Evolutionary conservation across 805 yeast genomes (phyloP), one percentile per base, ranked within the genome.

Genomic region (Candida oleophila): DNA sequence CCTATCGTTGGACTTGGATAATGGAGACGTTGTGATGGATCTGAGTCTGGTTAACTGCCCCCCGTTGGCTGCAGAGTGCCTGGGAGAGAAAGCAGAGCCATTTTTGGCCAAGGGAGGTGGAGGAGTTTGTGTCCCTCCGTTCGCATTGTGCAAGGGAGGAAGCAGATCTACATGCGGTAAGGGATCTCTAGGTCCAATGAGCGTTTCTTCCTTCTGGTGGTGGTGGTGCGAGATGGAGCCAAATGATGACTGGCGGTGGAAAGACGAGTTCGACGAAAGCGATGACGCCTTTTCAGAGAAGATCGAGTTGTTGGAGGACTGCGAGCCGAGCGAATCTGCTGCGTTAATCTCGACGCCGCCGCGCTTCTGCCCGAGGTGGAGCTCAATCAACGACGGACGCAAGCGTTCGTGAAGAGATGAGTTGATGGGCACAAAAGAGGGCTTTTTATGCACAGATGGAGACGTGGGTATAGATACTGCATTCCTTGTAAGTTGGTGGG

Each of bases 231-330:
- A 57, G 28, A 63, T 54, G 22, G 66, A 60, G 3, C 70, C 70
- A 48, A 62, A 61, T 22, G 64, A 59, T 33, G 65, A 60, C 5
- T 58, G 51, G 43, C 71, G 47, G 32, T 57, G 57, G 22, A 49
- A 49, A 34, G 70, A 61, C 16, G 62, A 53, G 2, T 61, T 48
- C 12, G 71, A 64, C n/a, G 68, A 61, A 3, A 69, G 42, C 36
- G 71, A 64, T 14, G 69, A 68, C n/a, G n/a, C n/a, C 42, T 68
- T 61, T 47, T 61, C 66, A 15, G 74, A 67, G 47, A 71, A 69
- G 4, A 71, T 49, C 11, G 74, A 68, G 20, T 56, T 54, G 39
- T 57, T 49, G 21, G 69, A 59, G 3, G 65, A 51, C 15, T 51
- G 61, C 5, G 68, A 62, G 14, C 62, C 63, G 21, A 64, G 56